Percentiles rank a stretch among this genome's conserved stretches.
phyloP scores from a whole-genome alignment of 2,329 filamentous ascomycete genomes.

The Fusarium nisikadoi region DNA sequence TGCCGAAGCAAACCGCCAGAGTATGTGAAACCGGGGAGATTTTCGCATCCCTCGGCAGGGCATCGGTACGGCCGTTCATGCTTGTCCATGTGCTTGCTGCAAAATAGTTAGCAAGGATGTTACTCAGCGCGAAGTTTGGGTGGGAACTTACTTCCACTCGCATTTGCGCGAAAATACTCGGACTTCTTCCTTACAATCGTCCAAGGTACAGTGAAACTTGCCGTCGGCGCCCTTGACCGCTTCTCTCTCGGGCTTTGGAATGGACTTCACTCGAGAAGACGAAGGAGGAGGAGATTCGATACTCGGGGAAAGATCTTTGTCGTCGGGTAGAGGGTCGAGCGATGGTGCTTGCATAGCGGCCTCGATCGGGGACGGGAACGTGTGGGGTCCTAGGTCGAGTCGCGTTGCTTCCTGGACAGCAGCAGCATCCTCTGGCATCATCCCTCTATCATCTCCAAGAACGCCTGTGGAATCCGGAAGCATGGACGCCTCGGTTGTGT shows the following conservation, averaged over 20 bases:
- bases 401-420: conserved; percentile 52
- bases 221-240: conserved; percentile 73
- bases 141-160: conserved; percentile 87
- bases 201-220: conserved; percentile 79
- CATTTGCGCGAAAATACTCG: conserved; percentile 83
- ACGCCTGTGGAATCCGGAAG: conserved; percentile 52
- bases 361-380: conserved; percentile 51
- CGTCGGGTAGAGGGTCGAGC: conserved; percentile 48
- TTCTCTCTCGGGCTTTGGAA: conserved; percentile 68
- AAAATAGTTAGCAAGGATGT: conserved; percentile 37
- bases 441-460: conserved; percentile 49
- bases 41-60: conserved; percentile 82
- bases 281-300: conserved; percentile 48
- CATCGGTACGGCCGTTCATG: conserved; percentile 95
- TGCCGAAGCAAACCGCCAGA: conserved; percentile 89
- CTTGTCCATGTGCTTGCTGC: conserved; percentile 97
- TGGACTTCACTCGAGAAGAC: conserved; percentile 59
- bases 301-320: conserved; percentile 50
- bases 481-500: conserved; percentile 53
- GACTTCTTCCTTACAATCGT: conserved; percentile 73
- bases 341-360: conserved; percentile 47
- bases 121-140: not conserved
- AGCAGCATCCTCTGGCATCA: conserved; percentile 53
- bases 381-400: conserved; percentile 51
- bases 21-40: conserved; percentile 94